These are phyloP conservation scores for Verticillium tricorpus DNA, from an alignment of 2,329 filamentous ascomycete genomes.

Conservation along the genomic window DNA sequence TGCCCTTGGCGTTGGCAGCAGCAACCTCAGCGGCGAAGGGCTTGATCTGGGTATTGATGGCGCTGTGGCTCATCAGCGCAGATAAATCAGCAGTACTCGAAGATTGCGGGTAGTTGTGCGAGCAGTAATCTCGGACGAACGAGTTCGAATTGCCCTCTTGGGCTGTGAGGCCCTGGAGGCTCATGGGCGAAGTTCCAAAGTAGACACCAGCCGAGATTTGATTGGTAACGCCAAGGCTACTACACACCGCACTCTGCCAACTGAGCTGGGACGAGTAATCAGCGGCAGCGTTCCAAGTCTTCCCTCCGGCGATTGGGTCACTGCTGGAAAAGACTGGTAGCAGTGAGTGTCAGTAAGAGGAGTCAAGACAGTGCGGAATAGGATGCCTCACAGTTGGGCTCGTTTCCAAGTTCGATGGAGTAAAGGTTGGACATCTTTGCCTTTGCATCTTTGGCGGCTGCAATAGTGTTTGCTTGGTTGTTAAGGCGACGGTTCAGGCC, in stretches of 20 bases:
- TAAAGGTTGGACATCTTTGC: slow-evolving; percentile 40
- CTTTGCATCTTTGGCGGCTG: slow-evolving; percentile 31
- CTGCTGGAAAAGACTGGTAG: slow-evolving; percentile 8
- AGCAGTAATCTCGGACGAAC: slow-evolving; percentile 36
- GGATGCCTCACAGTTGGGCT: slow-evolving; percentile 44
- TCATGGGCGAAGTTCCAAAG: slow-evolving; percentile 27
- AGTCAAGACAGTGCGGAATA: background rate
- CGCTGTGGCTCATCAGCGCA: slow-evolving; percentile 35
- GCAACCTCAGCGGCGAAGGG: slow-evolving; percentile 30
- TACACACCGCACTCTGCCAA: slow-evolving; percentile 27
- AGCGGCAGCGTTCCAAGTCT: slow-evolving; percentile 22
- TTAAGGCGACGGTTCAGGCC: slow-evolving; percentile 51
- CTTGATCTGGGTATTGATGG: slow-evolving; percentile 30
- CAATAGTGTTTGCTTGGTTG: slow-evolving; percentile 47
- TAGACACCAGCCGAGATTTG: slow-evolving; percentile 29
- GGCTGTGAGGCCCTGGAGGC: slow-evolving; percentile 19
- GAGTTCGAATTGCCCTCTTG: slow-evolving; percentile 1
- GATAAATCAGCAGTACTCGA: slow-evolving; percentile 26
- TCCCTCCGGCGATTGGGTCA: slow-evolving; percentile 18
- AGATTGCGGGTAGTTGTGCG: slow-evolving; percentile 40
- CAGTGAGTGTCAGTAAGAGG: background rate
- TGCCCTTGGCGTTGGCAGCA: slow-evolving; percentile 28
- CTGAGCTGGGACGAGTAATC: slow-evolving; percentile 25
- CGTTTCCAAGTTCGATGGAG: slow-evolving; percentile 53
- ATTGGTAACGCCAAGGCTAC: slow-evolving; percentile 19